Evolutionary conservation across 768 basidiomycete species (phyloP).

Genomic region (Macrolepiota fuliginosa): DNA sequence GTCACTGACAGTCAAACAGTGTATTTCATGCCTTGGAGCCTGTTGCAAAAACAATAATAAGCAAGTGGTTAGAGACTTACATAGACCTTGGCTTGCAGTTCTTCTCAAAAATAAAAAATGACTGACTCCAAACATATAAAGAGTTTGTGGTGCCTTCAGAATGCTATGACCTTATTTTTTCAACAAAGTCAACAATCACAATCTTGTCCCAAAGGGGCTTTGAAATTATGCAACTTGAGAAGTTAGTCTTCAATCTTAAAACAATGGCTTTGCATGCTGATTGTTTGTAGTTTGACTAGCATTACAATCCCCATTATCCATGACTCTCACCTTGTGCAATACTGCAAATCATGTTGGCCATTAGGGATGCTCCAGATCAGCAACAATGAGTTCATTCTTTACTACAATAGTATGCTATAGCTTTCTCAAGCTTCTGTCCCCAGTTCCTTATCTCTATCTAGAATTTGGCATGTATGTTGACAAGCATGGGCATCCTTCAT

Average conservation of each 20-base stretch:
- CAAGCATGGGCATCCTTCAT: conserved; percentile 85
- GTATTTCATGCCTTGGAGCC: conserved; percentile 95
- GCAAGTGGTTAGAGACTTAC: conserved; percentile 63
- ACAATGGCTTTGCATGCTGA: not conserved
- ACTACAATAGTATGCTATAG: conserved; percentile 69
- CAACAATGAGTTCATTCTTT: conserved; percentile 86
- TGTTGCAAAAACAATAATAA: conserved; percentile 79
- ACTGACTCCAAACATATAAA: conserved; percentile 92
- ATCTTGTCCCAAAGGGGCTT: conserved; percentile 93
- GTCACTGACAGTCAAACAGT: conserved; percentile 57
- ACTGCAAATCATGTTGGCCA: conserved; percentile 78
- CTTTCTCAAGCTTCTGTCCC: not conserved
- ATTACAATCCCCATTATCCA: conserved; percentile 85
- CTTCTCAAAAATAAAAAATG: conserved; percentile 55
- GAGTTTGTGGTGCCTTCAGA: conserved; percentile 88
- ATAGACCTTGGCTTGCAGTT: conserved; percentile 61
- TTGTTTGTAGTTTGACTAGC: conserved; percentile 62
- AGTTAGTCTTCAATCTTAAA: conserved; percentile 49
- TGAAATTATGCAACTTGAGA: conserved; percentile 94
- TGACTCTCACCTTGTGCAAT: conserved; percentile 63
- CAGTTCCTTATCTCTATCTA: conserved; percentile 22
- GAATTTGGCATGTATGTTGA: conserved; percentile 94
- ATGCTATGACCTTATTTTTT: conserved; percentile 83
- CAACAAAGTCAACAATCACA: conserved; percentile 88
- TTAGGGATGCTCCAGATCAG: conserved; percentile 88